These are phyloP conservation scores for Berkeleyomyces basicola DNA, from an alignment of 2,329 filamentous ascomycete genomes.

Conservation along the genomic window DNA sequence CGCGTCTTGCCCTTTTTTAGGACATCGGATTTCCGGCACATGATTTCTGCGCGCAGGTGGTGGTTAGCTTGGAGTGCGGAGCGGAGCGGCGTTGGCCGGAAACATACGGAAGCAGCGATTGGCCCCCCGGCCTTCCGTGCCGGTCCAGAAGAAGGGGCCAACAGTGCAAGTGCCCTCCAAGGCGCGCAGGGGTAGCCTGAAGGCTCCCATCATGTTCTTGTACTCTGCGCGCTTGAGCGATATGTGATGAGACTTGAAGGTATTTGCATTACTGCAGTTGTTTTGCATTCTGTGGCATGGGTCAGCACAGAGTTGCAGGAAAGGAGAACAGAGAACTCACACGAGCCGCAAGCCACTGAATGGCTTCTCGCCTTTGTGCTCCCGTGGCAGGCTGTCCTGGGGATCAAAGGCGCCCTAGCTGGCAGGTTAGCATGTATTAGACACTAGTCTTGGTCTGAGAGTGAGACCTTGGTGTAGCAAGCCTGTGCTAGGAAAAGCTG, in stretches of 20 bases:
- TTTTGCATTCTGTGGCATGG: conserved; percentile 32
- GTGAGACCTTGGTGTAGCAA: neutral
- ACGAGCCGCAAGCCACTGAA: conserved; percentile 37
- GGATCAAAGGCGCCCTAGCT: conserved; percentile 37
- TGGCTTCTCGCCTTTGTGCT: conserved; percentile 28
- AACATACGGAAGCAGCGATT: conserved; percentile 39
- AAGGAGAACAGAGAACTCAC: conserved; percentile 24
- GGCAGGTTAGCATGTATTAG: neutral
- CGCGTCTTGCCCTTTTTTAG: conserved; percentile 46
- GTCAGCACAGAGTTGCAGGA: neutral
- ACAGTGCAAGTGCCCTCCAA: conserved; percentile 44
- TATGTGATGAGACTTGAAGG: conserved; percentile 38
- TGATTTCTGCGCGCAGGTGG: conserved; percentile 27
- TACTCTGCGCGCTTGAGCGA: conserved; percentile 35
- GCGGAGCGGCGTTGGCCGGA: too few species aligned
- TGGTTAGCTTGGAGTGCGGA: neutral
- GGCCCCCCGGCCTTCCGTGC: conserved; percentile 38
- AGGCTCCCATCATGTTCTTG: conserved; percentile 35
- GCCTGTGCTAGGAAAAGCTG: neutral
- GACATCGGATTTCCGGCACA: conserved; percentile 50
- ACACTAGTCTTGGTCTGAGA: neutral
- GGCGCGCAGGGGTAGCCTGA: conserved; percentile 37
- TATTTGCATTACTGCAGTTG: conserved; percentile 38
- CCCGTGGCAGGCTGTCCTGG: conserved; percentile 18
- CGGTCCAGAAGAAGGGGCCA: conserved; percentile 47